Base-by-base conservation (phyloP, 306 rosid genomes). In the Dryas octopetala region DNA sequence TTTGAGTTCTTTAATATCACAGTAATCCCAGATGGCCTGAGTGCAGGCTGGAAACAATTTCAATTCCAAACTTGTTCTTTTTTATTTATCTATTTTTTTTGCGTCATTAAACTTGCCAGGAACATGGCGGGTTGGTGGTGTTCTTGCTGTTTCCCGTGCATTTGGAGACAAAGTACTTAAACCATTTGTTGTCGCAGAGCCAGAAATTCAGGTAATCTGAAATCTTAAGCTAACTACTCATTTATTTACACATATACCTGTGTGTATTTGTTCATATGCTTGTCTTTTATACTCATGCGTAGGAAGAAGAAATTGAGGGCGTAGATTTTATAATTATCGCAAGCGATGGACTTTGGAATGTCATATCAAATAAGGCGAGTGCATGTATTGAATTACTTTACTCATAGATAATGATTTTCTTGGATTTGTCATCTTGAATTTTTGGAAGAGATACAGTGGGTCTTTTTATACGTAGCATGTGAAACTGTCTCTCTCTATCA, bases 71-170 rank as follows among this genome's bases (percentile, higher is more conserved):
- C 70, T 62, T 76, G 19, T 60, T 9, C 19, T 63, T 46, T 67
- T 53, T 66, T 23, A 23, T 23, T 23, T 23, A 23, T 23, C 0
- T 23, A 23, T 23, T 23, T 23, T 0, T 23, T 23, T 23, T 23
- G 23, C 23, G 23, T 53, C 79, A 45, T 53, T 44, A 72, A 77
- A 68, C 82, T 81, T 69, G 46, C 47, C 83, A 92, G 97, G 97
- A 81, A 92, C 97, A 14, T 92, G 97, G 97, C 79, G 96, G 77
- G 97, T 92, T 28, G 96, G 97, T n/a, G 97, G 97, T 64, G 88
- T 92, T 72, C 96, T 92, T 68, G 97, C 97, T 17, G 96, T 92
- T 54, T 92, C 97, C 60, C 97, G 97, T 76, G 96, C 97, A 66
- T 92, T 92, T 80, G 97, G 97, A 68, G 97, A 92, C 76, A 92